Conservation (phyloP, 441 rosid genomes). For the Eutrema salsugineum region DNA sequence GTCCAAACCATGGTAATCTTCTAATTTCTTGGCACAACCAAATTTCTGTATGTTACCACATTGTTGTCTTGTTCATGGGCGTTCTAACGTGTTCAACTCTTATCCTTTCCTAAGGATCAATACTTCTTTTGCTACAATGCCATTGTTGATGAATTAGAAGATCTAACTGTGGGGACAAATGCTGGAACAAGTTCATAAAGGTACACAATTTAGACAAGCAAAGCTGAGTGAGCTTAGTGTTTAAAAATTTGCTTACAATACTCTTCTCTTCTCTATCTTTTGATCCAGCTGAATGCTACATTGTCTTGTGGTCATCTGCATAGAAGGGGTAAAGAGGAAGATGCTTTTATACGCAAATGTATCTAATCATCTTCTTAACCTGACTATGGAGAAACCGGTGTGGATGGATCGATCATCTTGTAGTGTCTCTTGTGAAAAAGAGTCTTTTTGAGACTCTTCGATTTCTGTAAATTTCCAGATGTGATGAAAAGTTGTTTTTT, state of each 20-base stretch:
- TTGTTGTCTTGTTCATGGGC: background rate
- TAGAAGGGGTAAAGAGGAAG: background rate
- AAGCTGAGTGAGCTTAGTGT: background rate
- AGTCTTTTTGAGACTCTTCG: background rate
- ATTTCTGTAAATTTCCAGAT: background rate
- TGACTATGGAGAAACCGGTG: background rate
- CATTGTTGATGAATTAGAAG: constrained; percentile 65
- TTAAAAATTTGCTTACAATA: background rate
- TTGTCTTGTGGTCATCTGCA: background rate
- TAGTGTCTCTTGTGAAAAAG: background rate
- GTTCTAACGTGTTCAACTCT: constrained; percentile 1
- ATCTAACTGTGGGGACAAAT: constrained; percentile 41
- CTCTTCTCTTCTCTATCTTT: background rate
- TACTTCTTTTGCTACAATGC: constrained; percentile 74
- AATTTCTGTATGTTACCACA: background rate
- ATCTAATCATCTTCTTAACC: background rate
- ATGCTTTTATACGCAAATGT: background rate
- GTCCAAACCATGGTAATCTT: constrained; percentile 81
- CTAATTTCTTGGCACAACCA: background rate
- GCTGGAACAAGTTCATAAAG: constrained; percentile 31
- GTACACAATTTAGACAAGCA: constrained; percentile 20
- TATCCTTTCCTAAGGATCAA: constrained; percentile 53
- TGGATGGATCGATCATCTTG: background rate
- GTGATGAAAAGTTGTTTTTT: background rate
- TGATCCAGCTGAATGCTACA: background rate